Evolutionary conservation across 2,329 filamentous ascomycete genomes (phyloP), one percentile per base, ranked within the genome.

Genomic region (Trichoderma atrobrunneum): DNA sequence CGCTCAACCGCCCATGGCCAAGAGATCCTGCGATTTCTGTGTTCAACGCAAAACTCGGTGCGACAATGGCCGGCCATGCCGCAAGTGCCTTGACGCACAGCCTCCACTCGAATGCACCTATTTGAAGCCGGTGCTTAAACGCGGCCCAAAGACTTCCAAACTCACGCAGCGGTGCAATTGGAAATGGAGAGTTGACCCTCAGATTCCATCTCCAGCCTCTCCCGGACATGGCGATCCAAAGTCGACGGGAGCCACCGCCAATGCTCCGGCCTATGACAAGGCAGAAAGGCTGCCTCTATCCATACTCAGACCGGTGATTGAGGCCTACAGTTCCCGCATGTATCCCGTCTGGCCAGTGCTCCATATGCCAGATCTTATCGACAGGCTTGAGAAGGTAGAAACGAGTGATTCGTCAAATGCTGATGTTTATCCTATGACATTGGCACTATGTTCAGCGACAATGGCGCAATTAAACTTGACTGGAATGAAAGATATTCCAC

Each of bases 61-160:
- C 71, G 71, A 72, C 48, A 72, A 72, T 63, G 71, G 71, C 24
- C 43, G 43, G 26, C 71, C 71, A 26, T 72, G 71, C 26, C 71
- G 71, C 39, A 72, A 71, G 30, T 74, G 73, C 32, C 32, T 68
- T 7, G 59, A 73, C 21, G 67, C 73, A 48, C 70, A 70, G 12
- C 54, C 65, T 68, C 56, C 62, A 21, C 71, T 71, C n/a, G 73
- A 72, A 14, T 74, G 71, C 57, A 74, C 73, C 26, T 74, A 74
- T 39, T 43, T 66, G 43, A 73, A 73, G 28, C 73, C 73, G 16
- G 60, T 74, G 26, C 26, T 73, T 24, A 74, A 74, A 51, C 73
- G 73, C n/a, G 73, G 73, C 12, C 73, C 73, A 48, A 74, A 74
- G 51, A 73, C 67, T 11, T 66, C 68, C 8, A 71, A 73, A 18